Evolutionary conservation across 176 grass and related monocot genomes (phyloP).

Genomic region (Areca catechu): DNA sequence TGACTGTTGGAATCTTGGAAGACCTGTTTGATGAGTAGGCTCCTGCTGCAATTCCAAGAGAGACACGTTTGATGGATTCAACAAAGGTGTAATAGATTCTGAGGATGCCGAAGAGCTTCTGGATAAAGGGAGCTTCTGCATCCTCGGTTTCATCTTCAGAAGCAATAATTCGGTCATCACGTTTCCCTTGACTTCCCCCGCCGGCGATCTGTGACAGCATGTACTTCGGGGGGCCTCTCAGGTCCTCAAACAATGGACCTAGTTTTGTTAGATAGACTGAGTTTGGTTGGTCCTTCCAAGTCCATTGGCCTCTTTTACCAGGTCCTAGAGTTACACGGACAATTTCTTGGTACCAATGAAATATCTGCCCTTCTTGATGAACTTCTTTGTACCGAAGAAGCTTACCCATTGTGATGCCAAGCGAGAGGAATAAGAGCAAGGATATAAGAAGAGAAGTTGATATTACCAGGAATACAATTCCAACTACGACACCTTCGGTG

Average conservation of each 20-base stretch:
- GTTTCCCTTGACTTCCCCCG: conserved; percentile 16
- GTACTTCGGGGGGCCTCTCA: conserved; percentile 76
- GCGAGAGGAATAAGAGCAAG: conserved; percentile 61
- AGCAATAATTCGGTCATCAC: conserved; percentile 47
- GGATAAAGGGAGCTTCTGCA: conserved; percentile 51
- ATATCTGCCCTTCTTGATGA: conserved; percentile 45
- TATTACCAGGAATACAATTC: conserved; percentile 39
- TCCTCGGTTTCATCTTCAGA: conserved; percentile 70
- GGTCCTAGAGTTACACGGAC: conserved; percentile 46
- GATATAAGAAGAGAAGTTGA: conserved; percentile 43
- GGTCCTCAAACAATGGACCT: conserved; percentile 80
- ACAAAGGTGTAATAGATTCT: conserved; percentile 59
- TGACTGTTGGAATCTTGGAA: conserved; percentile 25
- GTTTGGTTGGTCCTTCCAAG: conserved; percentile 47
- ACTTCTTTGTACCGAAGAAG: conserved; percentile 80
- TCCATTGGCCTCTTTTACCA: conserved; percentile 78
- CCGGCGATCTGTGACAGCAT: conserved; percentile 52
- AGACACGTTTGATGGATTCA: conserved; percentile 55
- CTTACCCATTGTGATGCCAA: conserved; percentile 73
- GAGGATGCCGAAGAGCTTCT: conserved; percentile 65
- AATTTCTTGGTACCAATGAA: conserved; percentile 72
- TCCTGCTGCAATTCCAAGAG: conserved; percentile 62
- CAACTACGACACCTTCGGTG: conserved; percentile 29
- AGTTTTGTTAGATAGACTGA: conserved; percentile 40
- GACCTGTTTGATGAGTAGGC: conserved; percentile 37